Evolutionary conservation across 1,284 basidiomycete genomes (phyloP).

Genomic region (Tilletia caries): DNA sequence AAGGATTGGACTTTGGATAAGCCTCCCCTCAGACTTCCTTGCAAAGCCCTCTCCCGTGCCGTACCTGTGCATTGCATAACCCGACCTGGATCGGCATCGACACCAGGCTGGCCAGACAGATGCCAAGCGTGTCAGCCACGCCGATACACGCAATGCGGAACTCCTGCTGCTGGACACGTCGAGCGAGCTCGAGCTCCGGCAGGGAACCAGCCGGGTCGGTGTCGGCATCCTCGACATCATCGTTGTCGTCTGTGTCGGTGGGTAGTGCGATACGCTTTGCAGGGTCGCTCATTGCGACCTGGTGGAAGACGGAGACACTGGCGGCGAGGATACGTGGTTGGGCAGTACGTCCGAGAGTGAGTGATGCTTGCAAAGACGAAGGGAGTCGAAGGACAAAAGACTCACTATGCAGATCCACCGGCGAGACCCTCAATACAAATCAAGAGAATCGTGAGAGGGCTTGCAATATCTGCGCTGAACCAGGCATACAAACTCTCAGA

Average conservation of each 20-base stretch:
- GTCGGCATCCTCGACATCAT: slow-evolving; percentile 12
- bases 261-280: background rate
- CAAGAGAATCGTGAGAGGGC: slow-evolving; percentile 46
- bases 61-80: slow-evolving; percentile 40
- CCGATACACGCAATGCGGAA: slow-evolving; percentile 51
- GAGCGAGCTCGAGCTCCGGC: background rate
- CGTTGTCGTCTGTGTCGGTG: slow-evolving; percentile 2
- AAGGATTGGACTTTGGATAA: too few species aligned
- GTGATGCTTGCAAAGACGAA: too few species aligned
- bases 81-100: slow-evolving; percentile 47
- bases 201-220: slow-evolving; percentile 15
- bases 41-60: slow-evolving; percentile 36
- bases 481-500: slow-evolving; percentile 60
- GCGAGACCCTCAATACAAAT: slow-evolving; percentile 47
- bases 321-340: background rate
- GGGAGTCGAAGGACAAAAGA: too few species aligned
- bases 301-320: slow-evolving; percentile 40
- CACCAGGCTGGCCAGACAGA: slow-evolving; percentile 42
- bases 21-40: slow-evolving; percentile 32
- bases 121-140: slow-evolving; percentile 48
- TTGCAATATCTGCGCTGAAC: slow-evolving; percentile 45
- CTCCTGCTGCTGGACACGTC: slow-evolving; percentile 44
- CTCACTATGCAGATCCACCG: slow-evolving; percentile 31
- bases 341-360: too few species aligned
- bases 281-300: slow-evolving; percentile 34